Percentiles rank a stretch among this genome's conserved stretches.
Conservation (phyloP, 148 eudicot species). For the Polygonum aviculare region DNA sequence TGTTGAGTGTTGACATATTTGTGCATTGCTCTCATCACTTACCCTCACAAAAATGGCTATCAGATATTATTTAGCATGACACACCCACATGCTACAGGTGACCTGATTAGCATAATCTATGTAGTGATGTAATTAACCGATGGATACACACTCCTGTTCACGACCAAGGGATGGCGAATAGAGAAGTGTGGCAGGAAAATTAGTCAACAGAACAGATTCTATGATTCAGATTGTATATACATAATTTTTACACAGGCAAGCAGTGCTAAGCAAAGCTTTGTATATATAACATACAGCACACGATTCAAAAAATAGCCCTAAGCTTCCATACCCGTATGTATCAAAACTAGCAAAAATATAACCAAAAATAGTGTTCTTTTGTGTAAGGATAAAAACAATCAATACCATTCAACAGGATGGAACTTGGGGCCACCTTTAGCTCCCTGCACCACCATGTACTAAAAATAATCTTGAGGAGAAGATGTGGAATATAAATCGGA, state of each 20-base stretch:
- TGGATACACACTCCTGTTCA: too few species aligned
- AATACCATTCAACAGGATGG: background rate
- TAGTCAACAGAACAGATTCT: too few species aligned
- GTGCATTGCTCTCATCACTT: background rate
- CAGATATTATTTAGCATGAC: background rate
- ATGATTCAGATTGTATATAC: slow-evolving; percentile 8
- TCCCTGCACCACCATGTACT: background rate
- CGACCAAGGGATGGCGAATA: too few species aligned
- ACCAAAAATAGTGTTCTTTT: background rate
- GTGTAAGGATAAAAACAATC: background rate
- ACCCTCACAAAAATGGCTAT: background rate
- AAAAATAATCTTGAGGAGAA: background rate
- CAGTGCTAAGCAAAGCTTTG: background rate
- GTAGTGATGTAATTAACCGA: too few species aligned
- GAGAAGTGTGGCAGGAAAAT: too few species aligned
- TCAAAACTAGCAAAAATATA: slow-evolving; percentile 7
- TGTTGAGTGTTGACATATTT: background rate
- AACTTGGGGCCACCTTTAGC: background rate
- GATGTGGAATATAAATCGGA: background rate
- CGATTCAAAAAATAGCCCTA: background rate
- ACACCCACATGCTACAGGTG: background rate
- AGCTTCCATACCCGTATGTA: background rate
- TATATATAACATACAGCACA: background rate
- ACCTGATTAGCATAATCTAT: too few species aligned
- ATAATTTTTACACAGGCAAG: background rate